Percentiles rank a stretch among this genome's conserved stretches.
These are phyloP conservation scores for Leccinum glutinopallens DNA, from an alignment of 1,284 basidiomycete genomes.

Conservation along the genomic window DNA sequence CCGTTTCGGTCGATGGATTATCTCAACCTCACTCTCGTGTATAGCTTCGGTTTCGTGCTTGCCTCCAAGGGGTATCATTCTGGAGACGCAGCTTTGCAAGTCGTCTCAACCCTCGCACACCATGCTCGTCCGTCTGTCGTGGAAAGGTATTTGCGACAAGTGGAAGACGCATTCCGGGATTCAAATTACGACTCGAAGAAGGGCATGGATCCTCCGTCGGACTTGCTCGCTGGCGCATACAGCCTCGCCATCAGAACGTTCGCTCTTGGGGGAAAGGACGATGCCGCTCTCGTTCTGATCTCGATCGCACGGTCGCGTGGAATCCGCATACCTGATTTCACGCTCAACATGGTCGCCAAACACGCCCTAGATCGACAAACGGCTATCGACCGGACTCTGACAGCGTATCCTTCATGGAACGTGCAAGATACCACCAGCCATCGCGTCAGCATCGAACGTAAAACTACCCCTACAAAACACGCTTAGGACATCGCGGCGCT, in stretches of 20 bases:
- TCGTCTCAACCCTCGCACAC: too few relatives aligned
- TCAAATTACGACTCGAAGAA: conserved; percentile 11
- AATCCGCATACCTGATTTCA: conserved; percentile 28
- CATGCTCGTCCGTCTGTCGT: conserved; percentile 13
- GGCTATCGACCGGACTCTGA: conserved; percentile 18
- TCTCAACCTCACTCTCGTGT: too few relatives aligned
- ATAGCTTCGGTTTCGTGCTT: too few relatives aligned
- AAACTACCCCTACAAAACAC: conserved; percentile 4
- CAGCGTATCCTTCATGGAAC: conserved; percentile 20
- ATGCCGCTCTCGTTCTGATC: conserved; percentile 25
- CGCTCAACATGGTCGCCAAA: conserved; percentile 26
- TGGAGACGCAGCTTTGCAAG: too few relatives aligned
- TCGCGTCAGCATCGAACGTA: neutral
- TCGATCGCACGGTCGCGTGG: conserved; percentile 23
- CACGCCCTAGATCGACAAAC: conserved; percentile 20
- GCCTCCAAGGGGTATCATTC: too few relatives aligned
- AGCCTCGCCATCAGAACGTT: conserved; percentile 28
- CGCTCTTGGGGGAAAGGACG: conserved; percentile 22
- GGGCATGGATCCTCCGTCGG: neutral
- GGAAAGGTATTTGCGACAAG: conserved; percentile 24
- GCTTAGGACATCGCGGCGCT: conserved; percentile 16
- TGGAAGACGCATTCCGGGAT: conserved; percentile 20
- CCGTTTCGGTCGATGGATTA: too few relatives aligned
- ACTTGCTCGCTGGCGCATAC: conserved; percentile 21
- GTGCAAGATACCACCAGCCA: neutral